phyloP scores from a whole-genome alignment of 2,329 filamentous ascomycete genomes.

The Corynespora cassiicola region DNA sequence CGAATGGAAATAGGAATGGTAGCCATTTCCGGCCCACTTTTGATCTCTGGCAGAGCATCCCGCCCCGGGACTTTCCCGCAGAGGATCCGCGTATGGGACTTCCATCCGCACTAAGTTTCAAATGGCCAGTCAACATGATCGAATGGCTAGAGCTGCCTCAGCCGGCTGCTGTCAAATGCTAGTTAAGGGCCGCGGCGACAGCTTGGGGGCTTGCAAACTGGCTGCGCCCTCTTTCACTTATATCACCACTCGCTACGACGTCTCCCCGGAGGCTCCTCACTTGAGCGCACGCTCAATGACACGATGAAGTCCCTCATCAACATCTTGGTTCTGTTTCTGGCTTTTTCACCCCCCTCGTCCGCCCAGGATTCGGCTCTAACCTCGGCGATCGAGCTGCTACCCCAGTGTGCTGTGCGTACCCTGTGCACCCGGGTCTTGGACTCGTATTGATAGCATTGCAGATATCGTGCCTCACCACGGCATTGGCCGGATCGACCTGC shows the following conservation, averaged over 20 bases:
- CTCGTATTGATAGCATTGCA: constrained; percentile 10
- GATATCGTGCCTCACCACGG: constrained; percentile 18
- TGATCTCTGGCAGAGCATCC: background rate
- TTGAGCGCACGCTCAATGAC: constrained; percentile 5
- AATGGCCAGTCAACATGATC: constrained; percentile 1
- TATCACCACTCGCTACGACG: constrained; percentile 3
- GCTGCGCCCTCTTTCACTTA: background rate
- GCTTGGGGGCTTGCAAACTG: background rate
- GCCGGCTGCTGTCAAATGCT: background rate
- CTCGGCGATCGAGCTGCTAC: constrained; percentile 18
- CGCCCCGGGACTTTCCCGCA: background rate
- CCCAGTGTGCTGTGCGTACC: constrained; percentile 26
- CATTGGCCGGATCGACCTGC: constrained; percentile 17
- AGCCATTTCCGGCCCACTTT: too few relatives aligned
- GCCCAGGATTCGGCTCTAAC: constrained; percentile 18
- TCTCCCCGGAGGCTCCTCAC: too few relatives aligned
- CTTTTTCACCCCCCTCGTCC: constrained; percentile 6
- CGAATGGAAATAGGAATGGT: too few relatives aligned
- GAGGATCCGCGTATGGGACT: background rate
- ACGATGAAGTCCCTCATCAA: constrained; percentile 14
- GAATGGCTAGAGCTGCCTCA: background rate
- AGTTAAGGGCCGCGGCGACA: constrained; percentile 1
- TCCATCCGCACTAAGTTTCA: constrained; percentile 14
- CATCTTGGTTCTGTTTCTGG: constrained; percentile 16
- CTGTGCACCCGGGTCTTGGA: background rate